A percentile compares a stretch with the other conserved stretches of the same genome.
phyloP scores from a whole-genome alignment of 768 basidiomycete species.

The Leccinum rimulosum region DNA sequence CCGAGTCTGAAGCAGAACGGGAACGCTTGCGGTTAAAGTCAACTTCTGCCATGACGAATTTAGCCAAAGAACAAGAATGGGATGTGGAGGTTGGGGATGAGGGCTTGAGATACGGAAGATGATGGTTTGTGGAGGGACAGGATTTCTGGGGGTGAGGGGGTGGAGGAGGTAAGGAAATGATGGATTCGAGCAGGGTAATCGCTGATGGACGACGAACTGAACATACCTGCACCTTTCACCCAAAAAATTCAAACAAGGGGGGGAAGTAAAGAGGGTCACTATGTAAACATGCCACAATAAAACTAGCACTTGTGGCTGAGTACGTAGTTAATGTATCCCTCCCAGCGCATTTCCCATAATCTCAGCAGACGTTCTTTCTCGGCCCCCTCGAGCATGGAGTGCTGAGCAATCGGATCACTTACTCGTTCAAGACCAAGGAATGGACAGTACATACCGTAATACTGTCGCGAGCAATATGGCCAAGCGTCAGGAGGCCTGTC shows the following conservation, averaged over 20 bases:
- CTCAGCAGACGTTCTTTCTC: conserved; percentile 45
- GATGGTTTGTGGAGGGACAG: conserved; percentile 36
- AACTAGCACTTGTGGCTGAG: conserved; percentile 16
- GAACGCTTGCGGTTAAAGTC: conserved; percentile 84
- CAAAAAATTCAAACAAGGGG: not conserved
- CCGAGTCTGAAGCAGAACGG: conserved; percentile 80
- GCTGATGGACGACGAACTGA: conserved; percentile 26
- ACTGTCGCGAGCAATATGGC: conserved; percentile 64
- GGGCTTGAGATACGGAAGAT: conserved; percentile 40
- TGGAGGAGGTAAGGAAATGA: conserved; percentile 53
- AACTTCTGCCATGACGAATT: conserved; percentile 82
- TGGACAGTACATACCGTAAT: conserved; percentile 42
- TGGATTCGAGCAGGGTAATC: conserved; percentile 56
- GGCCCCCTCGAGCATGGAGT: conserved; percentile 47
- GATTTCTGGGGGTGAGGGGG: conserved; percentile 51
- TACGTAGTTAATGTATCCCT: conserved; percentile 34
- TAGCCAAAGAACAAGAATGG: conserved; percentile 41
- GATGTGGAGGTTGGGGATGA: conserved; percentile 41
- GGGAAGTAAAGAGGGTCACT: conserved; percentile 9
- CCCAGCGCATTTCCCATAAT: conserved; percentile 51
- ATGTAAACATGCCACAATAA: conserved; percentile 20
- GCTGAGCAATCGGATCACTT: conserved; percentile 31
- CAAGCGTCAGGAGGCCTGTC: conserved; percentile 60
- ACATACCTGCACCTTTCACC: conserved; percentile 33
- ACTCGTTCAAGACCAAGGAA: not conserved